phyloP scores from a whole-genome alignment of 441 rosid genomes.

The Gossypium lobatum region DNA sequence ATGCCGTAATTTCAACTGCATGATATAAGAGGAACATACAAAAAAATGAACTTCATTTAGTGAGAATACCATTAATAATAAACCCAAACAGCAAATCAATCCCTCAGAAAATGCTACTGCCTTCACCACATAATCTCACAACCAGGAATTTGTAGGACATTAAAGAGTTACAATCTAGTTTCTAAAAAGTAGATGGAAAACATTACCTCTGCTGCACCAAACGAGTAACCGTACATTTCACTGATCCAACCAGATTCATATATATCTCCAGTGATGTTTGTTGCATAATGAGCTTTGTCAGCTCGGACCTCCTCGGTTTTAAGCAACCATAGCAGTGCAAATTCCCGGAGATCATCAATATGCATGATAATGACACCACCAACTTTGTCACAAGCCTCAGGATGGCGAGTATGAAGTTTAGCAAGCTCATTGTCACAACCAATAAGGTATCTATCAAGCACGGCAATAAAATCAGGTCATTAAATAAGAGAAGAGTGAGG shows the following conservation, averaged over 20 bases:
- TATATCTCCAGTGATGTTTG: conserved; percentile 87
- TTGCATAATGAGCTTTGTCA: conserved; percentile 86
- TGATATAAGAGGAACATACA: conserved; percentile 4
- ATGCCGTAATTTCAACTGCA: conserved; percentile 86
- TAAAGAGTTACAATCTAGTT: background rate
- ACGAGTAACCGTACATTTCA: conserved; percentile 98
- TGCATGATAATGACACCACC: conserved; percentile 98
- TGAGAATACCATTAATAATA: background rate
- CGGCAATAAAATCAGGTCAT: conserved; percentile 2
- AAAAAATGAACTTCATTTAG: background rate
- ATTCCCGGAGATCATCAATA: conserved; percentile 84
- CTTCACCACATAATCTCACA: background rate
- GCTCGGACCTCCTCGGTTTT: conserved; percentile 97
- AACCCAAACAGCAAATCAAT: background rate
- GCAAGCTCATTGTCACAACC: conserved; percentile 97
- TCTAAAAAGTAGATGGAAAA: background rate
- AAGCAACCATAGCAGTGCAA: conserved; percentile 86
- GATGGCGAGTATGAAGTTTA: conserved; percentile 83
- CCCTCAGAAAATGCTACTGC: background rate
- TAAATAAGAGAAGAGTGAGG: background rate
- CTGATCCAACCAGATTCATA: conserved; percentile 96
- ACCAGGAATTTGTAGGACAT: background rate
- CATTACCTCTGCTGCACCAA: conserved; percentile 95
- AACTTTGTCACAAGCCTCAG: conserved; percentile 93
- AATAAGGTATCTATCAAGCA: conserved; percentile 67